phyloP scores from a whole-genome alignment of 2,329 filamentous ascomycete genomes.

The Phoma herbarum region DNA sequence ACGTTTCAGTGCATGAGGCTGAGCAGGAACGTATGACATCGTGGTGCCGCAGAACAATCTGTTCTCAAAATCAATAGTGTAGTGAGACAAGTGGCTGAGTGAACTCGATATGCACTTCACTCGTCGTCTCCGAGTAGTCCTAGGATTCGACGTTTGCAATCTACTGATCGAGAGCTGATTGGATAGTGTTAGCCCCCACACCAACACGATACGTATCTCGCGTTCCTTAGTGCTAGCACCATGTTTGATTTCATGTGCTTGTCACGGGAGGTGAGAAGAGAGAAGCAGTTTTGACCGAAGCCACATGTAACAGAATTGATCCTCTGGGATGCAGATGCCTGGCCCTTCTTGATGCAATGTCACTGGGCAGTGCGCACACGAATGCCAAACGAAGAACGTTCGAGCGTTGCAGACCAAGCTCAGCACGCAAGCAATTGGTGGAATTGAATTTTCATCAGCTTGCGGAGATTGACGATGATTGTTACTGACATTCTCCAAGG shows the following conservation, averaged over 20 bases:
- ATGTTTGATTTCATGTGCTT: not conserved
- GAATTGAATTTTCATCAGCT: not conserved
- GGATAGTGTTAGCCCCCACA: not conserved
- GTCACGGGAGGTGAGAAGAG: not conserved
- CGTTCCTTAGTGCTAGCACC: not conserved
- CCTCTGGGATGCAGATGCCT: not conserved
- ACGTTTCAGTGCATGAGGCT: not conserved
- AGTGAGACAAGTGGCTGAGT: not conserved
- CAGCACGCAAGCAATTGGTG: not conserved
- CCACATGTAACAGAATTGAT: not conserved
- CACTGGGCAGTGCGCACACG: not conserved
- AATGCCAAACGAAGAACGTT: not conserved
- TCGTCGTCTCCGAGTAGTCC: not conserved
- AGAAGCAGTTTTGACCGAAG: not conserved
- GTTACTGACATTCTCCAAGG: too few relatives aligned
- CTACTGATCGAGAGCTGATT: not conserved
- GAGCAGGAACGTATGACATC: too few relatives aligned
- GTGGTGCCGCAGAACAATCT: too few relatives aligned
- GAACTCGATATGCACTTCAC: not conserved
- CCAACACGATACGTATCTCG: not conserved
- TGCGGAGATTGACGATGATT: not conserved
- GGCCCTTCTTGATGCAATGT: not conserved
- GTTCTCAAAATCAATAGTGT: not conserved
- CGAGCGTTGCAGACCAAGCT: not conserved
- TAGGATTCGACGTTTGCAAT: not conserved